These are phyloP conservation scores for Penicillium tannophilum DNA, from an alignment of 495 filamentous ascomycete species.

Conservation along the genomic window DNA sequence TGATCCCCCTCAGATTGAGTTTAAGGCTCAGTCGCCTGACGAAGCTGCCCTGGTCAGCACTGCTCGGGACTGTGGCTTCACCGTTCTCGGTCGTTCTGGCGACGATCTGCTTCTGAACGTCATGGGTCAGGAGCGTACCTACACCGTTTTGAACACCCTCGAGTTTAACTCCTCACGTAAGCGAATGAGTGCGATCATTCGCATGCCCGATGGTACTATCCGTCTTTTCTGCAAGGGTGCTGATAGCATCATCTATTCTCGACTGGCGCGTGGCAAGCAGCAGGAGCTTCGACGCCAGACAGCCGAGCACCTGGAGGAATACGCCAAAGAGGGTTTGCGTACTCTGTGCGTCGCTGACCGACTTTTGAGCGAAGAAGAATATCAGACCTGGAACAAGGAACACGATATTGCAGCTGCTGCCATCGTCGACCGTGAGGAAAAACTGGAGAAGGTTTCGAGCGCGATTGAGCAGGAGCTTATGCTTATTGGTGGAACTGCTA, in stretches of 20 bases:
- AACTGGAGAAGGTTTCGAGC: slow-evolving; percentile 87
- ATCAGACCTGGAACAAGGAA: slow-evolving; percentile 78
- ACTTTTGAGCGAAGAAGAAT: slow-evolving; percentile 82
- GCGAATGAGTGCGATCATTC: slow-evolving; percentile 96
- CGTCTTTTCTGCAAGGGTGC: slow-evolving; percentile 97
- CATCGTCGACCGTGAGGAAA: slow-evolving; percentile 87
- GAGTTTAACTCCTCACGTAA: slow-evolving; percentile 98
- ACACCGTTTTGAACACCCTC: slow-evolving; percentile 87
- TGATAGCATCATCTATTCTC: slow-evolving; percentile 96
- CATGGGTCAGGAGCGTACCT: slow-evolving; percentile 81
- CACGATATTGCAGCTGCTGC: slow-evolving; percentile 87
- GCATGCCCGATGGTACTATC: slow-evolving; percentile 93
- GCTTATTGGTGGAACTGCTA: slow-evolving; percentile 93
- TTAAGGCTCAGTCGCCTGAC: slow-evolving; percentile 97
- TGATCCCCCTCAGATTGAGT: slow-evolving; percentile 86
- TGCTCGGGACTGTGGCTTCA: slow-evolving; percentile 93
- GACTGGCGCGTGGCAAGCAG: slow-evolving; percentile 83
- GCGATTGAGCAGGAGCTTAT: slow-evolving; percentile 87
- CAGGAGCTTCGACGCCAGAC: slow-evolving; percentile 78
- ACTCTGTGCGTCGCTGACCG: slow-evolving; percentile 94
- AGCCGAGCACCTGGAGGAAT: slow-evolving; percentile 93
- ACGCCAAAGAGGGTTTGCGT: slow-evolving; percentile 90
- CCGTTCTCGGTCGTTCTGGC: slow-evolving; percentile 77
- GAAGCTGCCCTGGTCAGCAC: slow-evolving; percentile 95
- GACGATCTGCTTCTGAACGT: slow-evolving; percentile 84